Conservation (phyloP, 257 asterid genomes). For the Jaltomata sinuosa region DNA sequence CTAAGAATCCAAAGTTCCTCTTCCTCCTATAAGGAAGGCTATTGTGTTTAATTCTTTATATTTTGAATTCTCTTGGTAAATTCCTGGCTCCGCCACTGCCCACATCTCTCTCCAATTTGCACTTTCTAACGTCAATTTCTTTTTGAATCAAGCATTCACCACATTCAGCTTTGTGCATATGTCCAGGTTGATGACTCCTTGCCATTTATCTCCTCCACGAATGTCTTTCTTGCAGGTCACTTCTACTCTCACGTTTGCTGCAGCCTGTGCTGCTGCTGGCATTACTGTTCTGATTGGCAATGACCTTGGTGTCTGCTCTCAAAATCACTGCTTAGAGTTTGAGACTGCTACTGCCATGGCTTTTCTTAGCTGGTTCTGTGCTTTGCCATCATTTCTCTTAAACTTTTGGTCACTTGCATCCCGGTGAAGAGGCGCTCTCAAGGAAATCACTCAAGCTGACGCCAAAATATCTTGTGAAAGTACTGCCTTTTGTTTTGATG, state of each 20-base stretch:
- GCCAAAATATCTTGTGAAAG: not conserved
- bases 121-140: not conserved
- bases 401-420: conserved; percentile 95
- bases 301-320: conserved; percentile 62
- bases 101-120: not conserved
- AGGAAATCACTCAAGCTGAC: not conserved
- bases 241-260: conserved; percentile 85
- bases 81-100: not conserved
- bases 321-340: conserved; percentile 78
- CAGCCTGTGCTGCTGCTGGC: conserved; percentile 98
- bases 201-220: not conserved
- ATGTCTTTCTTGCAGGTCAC: conserved; percentile 50
- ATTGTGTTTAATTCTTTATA: not conserved
- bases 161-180: not conserved
- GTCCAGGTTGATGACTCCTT: not conserved
- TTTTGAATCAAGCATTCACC: not conserved
- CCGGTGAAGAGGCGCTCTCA: conserved; percentile 21
- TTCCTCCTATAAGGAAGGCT: not conserved
- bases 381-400: conserved; percentile 72
- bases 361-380: conserved; percentile 88
- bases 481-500: not conserved
- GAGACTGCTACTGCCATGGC: conserved; percentile 97
- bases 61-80: not conserved
- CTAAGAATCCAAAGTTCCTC: not conserved
- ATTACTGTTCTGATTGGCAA: conserved; percentile 88